Base-by-base conservation (phyloP, 441 rosid species). In the Erodium texanum region DNA sequence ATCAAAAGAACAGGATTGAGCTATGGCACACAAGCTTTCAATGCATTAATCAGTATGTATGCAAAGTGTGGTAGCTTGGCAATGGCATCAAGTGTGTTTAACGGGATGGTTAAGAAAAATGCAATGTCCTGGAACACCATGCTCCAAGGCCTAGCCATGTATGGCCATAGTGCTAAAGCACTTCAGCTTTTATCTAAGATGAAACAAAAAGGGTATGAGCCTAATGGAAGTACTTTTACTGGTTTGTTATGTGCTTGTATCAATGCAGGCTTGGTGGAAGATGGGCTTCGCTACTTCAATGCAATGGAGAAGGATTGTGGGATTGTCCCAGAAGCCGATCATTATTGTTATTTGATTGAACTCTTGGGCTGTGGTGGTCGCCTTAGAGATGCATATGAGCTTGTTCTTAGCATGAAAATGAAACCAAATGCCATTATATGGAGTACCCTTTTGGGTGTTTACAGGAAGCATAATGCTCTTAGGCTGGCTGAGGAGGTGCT, bases 261-360 rank as follows among this genome's bases (percentile, higher is more conserved):
- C 67, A 93, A 92, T 72, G 83, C 89, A 0, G 96, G 97, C 59
- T 76, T 86, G 11, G 29, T 87, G 10, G 88, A 90, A 24, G 82
- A 86, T 76, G 98, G 97, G 68, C 65, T 86, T 32, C 65, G 36
- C 8, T 82, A 76, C 80, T 90, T 92, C 73, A 69, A 81, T 58
- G 66, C 75, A 0, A 90, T 92, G 97, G 86, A 82, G 71, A 83
- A 76, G 70, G 82, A 73, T 59, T 84, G 83, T 68, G 82, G 86
- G 63, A 75, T 92, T 62, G 76, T 75, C 74, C 93, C 93, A 16
- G 69, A 77, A 69, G 82, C 88, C 56, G 89, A 92, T 84, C 98
- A 90, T 73, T 92, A 88, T 64, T 93, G 96, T 24, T 92, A 92
- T 76, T 76, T 90, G 81, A 79, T 92, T 71, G 93, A 90, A 75